Base-by-base conservation (phyloP, 805 yeast genomes). In the Jamesozyma hellenica region DNA sequence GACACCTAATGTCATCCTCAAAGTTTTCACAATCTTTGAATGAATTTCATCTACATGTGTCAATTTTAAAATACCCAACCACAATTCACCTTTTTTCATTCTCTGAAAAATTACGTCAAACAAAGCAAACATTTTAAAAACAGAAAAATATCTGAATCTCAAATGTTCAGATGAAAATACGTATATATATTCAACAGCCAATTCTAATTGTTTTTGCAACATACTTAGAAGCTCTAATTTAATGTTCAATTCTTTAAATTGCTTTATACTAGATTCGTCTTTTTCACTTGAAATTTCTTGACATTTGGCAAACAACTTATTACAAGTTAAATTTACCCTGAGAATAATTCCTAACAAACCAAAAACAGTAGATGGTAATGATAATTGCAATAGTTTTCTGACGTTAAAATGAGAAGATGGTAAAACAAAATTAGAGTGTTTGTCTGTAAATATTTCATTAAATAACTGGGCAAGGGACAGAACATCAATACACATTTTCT, bases 61-160 rank as follows among this genome's bases (percentile, higher is more conserved):
- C 28, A 55, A 34, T 34, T 45, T 42, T 18, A 43, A 39, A 27
- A 55, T 47, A 12, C 47, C 46, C n/a, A 40, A 38, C 51, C 55
- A 45, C 21, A 57, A 33, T 29, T 58, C 58, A 27, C 55, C 56
- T 27, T 55, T 55, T 38, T 47, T 53, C 40, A 58, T 43, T 28
- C 56, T 48, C 32, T 52, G 53, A 10, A 58, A 36, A 11, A 58
- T 47, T 12, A 53, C 56, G 42, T 58, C 63, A 36, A 48, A 53
- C 17, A 55, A 44, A 3, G 59, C 52, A 25, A 55, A 41, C 49
- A 57, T 47, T 32, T 58, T 56, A 38, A 58, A 57, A 10, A 53
- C 55, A 4, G 63, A 55, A 42, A 52, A 58, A 34, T 55, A 58
- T 7, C 56, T 50, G 34, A 56, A 52, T 36, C 63, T 47, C 14